phyloP scores from a whole-genome alignment of 306 rosid species.

The Citrullus amarus region DNA sequence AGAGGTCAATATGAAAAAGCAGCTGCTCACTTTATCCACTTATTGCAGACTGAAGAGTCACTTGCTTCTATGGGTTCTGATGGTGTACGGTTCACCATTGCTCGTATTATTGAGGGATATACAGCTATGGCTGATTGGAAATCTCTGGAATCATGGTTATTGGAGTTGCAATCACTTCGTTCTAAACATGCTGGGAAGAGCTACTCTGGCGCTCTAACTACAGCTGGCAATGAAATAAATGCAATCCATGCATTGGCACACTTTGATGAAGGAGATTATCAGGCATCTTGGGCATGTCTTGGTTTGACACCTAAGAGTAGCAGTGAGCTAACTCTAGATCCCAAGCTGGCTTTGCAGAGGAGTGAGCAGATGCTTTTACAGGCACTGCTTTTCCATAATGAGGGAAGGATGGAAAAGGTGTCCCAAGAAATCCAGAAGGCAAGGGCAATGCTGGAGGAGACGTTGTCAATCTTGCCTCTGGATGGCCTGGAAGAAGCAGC shows the following conservation, averaged over 20 bases:
- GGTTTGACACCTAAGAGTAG: constrained; percentile 96
- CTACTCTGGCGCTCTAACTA: constrained; percentile 88
- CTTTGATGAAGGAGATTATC: constrained; percentile 82
- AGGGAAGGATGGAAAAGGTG: constrained; percentile 51
- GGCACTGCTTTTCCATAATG: constrained; percentile 66
- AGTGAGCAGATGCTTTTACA: constrained; percentile 98
- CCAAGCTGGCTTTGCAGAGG: constrained; percentile 83
- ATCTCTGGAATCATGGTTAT: constrained; percentile 84
- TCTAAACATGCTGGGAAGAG: constrained; percentile 79
- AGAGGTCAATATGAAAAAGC: constrained; percentile 85
- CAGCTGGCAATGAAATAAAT: constrained; percentile 85
- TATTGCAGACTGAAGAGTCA: constrained; percentile 68
- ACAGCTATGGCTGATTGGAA: constrained; percentile 87
- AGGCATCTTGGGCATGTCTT: constrained; percentile 82
- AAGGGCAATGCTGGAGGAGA: constrained; percentile 78
- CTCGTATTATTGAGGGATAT: constrained; percentile 80
- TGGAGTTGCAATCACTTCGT: constrained; percentile 84
- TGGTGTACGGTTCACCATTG: constrained; percentile 84
- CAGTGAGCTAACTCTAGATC: constrained; percentile 86
- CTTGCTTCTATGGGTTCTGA: constrained; percentile 76
- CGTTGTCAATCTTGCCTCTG: constrained; percentile 61
- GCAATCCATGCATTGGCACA: constrained; percentile 89
- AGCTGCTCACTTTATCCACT: constrained; percentile 71
- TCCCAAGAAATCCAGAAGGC: constrained; percentile 69
- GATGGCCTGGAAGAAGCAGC: constrained; percentile 88